Conservation (phyloP, 306 rosid species). For the Quercus bicolor region DNA sequence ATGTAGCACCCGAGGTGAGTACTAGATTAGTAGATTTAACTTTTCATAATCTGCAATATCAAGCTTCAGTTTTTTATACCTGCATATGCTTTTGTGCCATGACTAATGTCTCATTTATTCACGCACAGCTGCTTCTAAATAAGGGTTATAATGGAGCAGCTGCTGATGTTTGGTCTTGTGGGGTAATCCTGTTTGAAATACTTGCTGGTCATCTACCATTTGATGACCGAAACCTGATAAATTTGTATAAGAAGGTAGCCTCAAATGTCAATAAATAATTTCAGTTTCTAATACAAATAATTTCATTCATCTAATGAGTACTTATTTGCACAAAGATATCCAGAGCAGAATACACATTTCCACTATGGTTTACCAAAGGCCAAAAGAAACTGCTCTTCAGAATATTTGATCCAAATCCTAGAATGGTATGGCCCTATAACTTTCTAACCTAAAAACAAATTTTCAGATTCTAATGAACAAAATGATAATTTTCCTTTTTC, state of each 20-base stretch:
- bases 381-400: slow-evolving; percentile 57
- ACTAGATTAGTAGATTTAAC: not conserved
- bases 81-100: not conserved
- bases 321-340: slow-evolving; percentile 41
- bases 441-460: not conserved
- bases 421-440: slow-evolving; percentile 41
- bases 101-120: not conserved
- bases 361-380: slow-evolving; percentile 63
- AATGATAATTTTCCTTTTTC: slow-evolving; percentile 5
- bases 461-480: slow-evolving; percentile 2
- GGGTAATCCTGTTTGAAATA: slow-evolving; percentile 73
- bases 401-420: slow-evolving; percentile 52
- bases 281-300: slow-evolving; percentile 10
- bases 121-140: slow-evolving; percentile 47
- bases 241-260: slow-evolving; percentile 62
- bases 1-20: slow-evolving; percentile 83
- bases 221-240: slow-evolving; percentile 56
- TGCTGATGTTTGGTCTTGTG: slow-evolving; percentile 91
- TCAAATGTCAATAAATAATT: not conserved
- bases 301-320: slow-evolving; percentile 21
- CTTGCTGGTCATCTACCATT: slow-evolving; percentile 75
- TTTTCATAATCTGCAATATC: not conserved
- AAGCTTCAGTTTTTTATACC: not conserved
- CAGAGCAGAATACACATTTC: slow-evolving; percentile 55
- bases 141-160: slow-evolving; percentile 73